These are phyloP conservation scores for Circinella umbellata DNA, from an alignment of 371 early-diverging fungal genomes.

Conservation along the genomic window DNA sequence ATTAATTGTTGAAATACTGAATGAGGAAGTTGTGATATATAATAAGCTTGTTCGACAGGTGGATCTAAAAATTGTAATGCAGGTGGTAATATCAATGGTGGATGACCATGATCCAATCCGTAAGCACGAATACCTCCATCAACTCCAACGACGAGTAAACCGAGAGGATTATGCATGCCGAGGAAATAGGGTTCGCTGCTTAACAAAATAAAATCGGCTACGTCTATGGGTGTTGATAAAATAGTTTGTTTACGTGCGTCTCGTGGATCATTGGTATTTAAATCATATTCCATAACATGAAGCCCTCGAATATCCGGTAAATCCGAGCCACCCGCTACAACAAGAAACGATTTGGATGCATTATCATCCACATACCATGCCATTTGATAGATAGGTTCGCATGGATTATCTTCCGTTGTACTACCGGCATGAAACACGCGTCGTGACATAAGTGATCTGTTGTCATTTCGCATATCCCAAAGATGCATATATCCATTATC, in stretches of 20 bases:
- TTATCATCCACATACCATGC: slow-evolving; percentile 51
- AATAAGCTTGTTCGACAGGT: slow-evolving; percentile 34
- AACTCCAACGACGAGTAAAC: slow-evolving; percentile 44
- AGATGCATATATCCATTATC: slow-evolving; percentile 60
- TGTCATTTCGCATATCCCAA: slow-evolving; percentile 53
- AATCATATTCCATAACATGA: slow-evolving; percentile 48
- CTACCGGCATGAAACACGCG: slow-evolving; percentile 43
- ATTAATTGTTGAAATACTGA: slow-evolving; percentile 30
- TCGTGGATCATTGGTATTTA: slow-evolving; percentile 36
- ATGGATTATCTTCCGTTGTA: slow-evolving; percentile 11
- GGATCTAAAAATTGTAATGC: slow-evolving; percentile 53
- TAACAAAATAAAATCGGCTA: slow-evolving; percentile 56
- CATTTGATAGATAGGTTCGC: slow-evolving; percentile 58
- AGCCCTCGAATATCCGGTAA: slow-evolving; percentile 51
- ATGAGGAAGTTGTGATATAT: slow-evolving; percentile 31
- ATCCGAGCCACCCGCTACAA: slow-evolving; percentile 56
- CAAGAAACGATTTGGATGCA: slow-evolving; percentile 43
- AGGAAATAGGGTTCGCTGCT: slow-evolving; percentile 49
- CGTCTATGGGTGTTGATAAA: slow-evolving; percentile 45
- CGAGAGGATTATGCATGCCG: slow-evolving; percentile 49
- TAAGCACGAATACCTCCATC: slow-evolving; percentile 38
- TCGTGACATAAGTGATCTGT: slow-evolving; percentile 46
- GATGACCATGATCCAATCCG: slow-evolving; percentile 41
- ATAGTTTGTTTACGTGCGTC: slow-evolving; percentile 53
- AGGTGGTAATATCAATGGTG: slow-evolving; percentile 46